These are phyloP conservation scores for Diplodia seriata DNA, from an alignment of 2,329 filamentous ascomycete genomes.

Conservation along the genomic window DNA sequence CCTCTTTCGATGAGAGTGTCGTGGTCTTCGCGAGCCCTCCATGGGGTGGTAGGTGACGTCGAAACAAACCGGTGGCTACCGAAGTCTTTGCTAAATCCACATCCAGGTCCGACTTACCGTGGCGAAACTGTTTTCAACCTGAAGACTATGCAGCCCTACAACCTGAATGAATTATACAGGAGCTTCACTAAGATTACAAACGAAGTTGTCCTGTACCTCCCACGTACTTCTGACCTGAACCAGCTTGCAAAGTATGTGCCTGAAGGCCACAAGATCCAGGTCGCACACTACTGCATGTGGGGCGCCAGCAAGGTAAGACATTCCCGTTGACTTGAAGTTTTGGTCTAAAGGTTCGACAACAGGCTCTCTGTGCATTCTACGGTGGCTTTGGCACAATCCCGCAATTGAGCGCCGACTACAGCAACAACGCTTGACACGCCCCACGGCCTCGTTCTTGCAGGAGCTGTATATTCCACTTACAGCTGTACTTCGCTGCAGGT, in stretches of 20 bases:
- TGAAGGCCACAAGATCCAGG: conserved; percentile 45
- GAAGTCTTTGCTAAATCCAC: conserved; percentile 17
- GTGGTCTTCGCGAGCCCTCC: conserved; percentile 76
- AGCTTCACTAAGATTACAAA: conserved; percentile 50
- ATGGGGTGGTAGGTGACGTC: conserved; percentile 68
- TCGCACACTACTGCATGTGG: conserved; percentile 37
- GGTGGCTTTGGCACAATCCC: conserved; percentile 12
- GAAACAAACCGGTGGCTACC: conserved; percentile 10
- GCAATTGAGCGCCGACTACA: not conserved
- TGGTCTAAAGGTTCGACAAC: not conserved
- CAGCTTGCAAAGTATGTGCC: conserved; percentile 46
- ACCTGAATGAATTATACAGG: conserved; percentile 53
- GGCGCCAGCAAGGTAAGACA: conserved; percentile 31
- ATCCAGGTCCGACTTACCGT: conserved; percentile 66
- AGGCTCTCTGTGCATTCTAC: conserved; percentile 32
- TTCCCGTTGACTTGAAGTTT: not conserved
- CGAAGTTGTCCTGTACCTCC: conserved; percentile 78
- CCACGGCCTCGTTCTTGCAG: not conserved
- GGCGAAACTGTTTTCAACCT: conserved; percentile 79
- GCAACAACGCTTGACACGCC: not conserved
- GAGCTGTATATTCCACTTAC: too few relatives aligned
- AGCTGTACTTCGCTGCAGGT: too few relatives aligned
- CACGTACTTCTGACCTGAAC: conserved; percentile 61
- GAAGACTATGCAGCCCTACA: conserved; percentile 87
- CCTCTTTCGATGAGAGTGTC: conserved; percentile 52